These are phyloP conservation scores for Naganishia onofrii DNA, from an alignment of 768 basidiomycete genomes.

Conservation along the genomic window DNA sequence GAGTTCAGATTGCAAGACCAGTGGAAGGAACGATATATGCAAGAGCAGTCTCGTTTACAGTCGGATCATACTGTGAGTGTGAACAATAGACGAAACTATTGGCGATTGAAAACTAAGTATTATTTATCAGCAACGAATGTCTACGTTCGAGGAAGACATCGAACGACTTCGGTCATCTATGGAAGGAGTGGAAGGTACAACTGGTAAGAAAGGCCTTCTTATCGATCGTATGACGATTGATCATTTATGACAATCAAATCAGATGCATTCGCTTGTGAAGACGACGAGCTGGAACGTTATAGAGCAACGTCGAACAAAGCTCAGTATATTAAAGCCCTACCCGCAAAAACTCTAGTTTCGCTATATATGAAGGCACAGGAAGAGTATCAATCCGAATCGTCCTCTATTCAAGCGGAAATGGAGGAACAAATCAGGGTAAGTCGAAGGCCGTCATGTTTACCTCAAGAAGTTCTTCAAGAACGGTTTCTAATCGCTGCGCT, in stretches of 20 bases:
- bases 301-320: constrained; percentile 16
- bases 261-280: constrained; percentile 47
- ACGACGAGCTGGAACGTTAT: constrained; percentile 47
- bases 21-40: constrained; percentile 58
- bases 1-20: constrained; percentile 62
- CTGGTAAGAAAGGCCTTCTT: not conserved
- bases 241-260: not conserved
- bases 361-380: constrained; percentile 28
- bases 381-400: constrained; percentile 56
- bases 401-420: constrained; percentile 62
- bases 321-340: constrained; percentile 59
- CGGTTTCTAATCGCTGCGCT: not conserved
- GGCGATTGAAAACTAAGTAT: not conserved
- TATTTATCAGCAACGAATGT: constrained; percentile 18
- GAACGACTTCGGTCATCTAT: constrained; percentile 57
- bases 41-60: constrained; percentile 24
- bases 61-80: constrained; percentile 17
- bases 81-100: too few species aligned
- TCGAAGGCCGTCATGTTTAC: not conserved
- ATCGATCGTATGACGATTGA: too few species aligned
- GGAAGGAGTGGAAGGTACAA: constrained; percentile 64
- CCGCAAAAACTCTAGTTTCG: constrained; percentile 51
- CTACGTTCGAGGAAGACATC: constrained; percentile 31
- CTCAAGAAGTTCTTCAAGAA: not conserved
- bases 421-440: constrained; percentile 71